Percentiles rank a stretch among this genome's conserved stretches.
phyloP scores from a whole-genome alignment of 805 yeast species.

The Huiozyma naganishii region DNA sequence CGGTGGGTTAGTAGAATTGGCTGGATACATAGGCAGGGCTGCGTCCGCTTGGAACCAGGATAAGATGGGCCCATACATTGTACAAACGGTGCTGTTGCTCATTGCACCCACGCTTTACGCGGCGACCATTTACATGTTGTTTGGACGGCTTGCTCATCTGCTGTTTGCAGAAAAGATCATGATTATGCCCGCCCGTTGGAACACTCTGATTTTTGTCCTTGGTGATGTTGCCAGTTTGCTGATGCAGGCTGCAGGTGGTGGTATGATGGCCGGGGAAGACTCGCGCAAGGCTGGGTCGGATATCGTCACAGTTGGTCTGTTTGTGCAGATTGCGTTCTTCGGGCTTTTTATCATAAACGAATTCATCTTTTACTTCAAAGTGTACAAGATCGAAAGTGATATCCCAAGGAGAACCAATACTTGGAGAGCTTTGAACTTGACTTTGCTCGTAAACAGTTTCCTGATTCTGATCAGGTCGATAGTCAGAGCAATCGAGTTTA shows the following conservation, averaged over 20 bases:
- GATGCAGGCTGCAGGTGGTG: conserved; percentile 28
- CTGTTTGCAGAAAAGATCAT: conserved; percentile 12
- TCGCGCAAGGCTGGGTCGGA: conserved; percentile 11
- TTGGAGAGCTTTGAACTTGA: conserved; percentile 11
- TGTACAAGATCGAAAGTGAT: conserved; percentile 1
- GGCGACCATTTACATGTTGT: conserved; percentile 26
- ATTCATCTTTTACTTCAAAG: conserved; percentile 7
- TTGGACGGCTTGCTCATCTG: conserved; percentile 18
- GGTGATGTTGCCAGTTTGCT: conserved; percentile 26
- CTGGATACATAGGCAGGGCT: conserved; percentile 22
- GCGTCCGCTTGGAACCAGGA: conserved; percentile 8
- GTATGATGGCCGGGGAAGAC: conserved; percentile 12
- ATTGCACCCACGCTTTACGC: conserved; percentile 27
- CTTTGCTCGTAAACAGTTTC: conserved; percentile 7
- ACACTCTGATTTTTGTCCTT: conserved; percentile 23
- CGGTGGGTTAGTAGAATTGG: conserved; percentile 19
- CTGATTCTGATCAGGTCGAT: conserved; percentile 26
- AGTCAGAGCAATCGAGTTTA: conserved; percentile 24
- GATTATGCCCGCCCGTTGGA: conserved; percentile 15
- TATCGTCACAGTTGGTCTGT: conserved; percentile 23
- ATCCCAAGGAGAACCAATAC: conserved; percentile 2
- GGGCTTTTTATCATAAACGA: conserved; percentile 20
- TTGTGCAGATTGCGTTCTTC: conserved; percentile 25
- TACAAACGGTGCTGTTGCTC: conserved; percentile 20
- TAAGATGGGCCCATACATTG: conserved; percentile 12